A percentile compares a stretch with the other conserved stretches of the same genome.
phyloP scores from a whole-genome alignment of 192 early-diverging fungal species.

The Podila clonocystis region DNA sequence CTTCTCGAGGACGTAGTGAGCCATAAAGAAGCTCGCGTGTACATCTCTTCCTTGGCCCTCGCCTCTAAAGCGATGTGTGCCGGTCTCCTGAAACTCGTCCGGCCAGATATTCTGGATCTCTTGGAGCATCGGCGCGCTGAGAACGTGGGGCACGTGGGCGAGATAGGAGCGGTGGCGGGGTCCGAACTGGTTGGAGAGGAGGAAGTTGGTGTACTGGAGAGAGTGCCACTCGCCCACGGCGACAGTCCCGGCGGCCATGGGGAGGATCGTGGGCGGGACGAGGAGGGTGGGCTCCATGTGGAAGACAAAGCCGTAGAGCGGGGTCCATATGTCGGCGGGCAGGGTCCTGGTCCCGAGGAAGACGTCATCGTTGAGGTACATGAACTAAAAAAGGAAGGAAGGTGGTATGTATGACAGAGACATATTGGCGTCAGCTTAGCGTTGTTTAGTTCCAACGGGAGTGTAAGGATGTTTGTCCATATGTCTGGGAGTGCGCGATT shows the following conservation, averaged over 20 bases:
- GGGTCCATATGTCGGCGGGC: slow-evolving; percentile 44
- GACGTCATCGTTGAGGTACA: slow-evolving; percentile 57
- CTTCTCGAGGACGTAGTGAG: slow-evolving; percentile 52
- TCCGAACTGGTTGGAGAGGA: slow-evolving; percentile 52
- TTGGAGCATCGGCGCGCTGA: slow-evolving; percentile 30
- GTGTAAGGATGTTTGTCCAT: background rate
- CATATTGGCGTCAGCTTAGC: too few relatives aligned
- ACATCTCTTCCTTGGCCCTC: slow-evolving; percentile 27
- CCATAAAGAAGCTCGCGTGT: slow-evolving; percentile 45
- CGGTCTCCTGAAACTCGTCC: slow-evolving; percentile 28
- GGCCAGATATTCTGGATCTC: slow-evolving; percentile 50
- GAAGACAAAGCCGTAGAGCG: slow-evolving; percentile 51
- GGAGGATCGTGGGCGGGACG: slow-evolving; percentile 24
- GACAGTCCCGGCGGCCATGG: background rate
- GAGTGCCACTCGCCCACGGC: slow-evolving; percentile 45
- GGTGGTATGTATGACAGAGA: background rate
- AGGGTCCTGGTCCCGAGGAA: slow-evolving; percentile 24
- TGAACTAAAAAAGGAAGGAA: slow-evolving; percentile 19
- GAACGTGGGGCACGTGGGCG: slow-evolving; percentile 42
- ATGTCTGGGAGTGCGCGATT: too few relatives aligned
- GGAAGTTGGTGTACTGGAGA: slow-evolving; percentile 38
- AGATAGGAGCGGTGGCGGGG: slow-evolving; percentile 38
- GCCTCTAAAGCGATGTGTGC: slow-evolving; percentile 52
- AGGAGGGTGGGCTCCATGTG: slow-evolving; percentile 40
- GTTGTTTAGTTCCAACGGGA: background rate